Base-by-base conservation (phyloP, 2,329 filamentous ascomycete species). In the Paraconiothyrium sp. region DNA sequence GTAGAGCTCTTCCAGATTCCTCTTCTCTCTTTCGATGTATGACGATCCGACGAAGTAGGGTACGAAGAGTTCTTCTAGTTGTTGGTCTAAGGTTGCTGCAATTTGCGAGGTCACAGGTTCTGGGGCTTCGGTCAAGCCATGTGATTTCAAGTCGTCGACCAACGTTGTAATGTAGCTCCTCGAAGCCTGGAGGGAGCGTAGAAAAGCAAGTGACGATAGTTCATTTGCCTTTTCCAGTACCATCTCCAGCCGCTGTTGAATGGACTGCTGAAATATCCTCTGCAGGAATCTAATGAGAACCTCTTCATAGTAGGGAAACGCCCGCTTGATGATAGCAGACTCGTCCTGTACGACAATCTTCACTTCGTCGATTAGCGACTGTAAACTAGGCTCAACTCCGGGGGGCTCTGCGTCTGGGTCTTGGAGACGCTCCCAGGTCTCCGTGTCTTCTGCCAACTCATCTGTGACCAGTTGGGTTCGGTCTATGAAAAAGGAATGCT, bases 401-500 rank as follows among this genome's bases (percentile, higher is more conserved):
- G 94, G 94, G 1, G 94, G 92, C 54, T 97, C 94, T 0, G 92
- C 89, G 79, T 99, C 95, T 0, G 96, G 96, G 74, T 99, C 95
- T 50, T 96, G 94, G 56, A 99, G 84, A 68, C 90, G 90, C 60
- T 98, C 94, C 94, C 94, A 97, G 1, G 82, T 85, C 52, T 87
- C 85, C n/a, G 82, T 86, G 70, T 95, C 92, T 13, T 88, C 86
- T 2, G 86, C 86, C 16, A 97, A 88, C 76, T 97, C 94, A 72
- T 97, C 94, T 0, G 90, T 91, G 54, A 97, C 90, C 60, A 99
- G 84, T 77, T 98, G 94, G 68, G 93, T 95, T 30, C 94, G 87
- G 76, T 98, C 95, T 74, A 99, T 97, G 81, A 99, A 99, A 85
- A 99, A 99, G 74, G 97, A 93, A 80, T 99, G 96, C 78, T 99